Conservation (phyloP, 305 asterid species). For the Solanum hybrid region DNA sequence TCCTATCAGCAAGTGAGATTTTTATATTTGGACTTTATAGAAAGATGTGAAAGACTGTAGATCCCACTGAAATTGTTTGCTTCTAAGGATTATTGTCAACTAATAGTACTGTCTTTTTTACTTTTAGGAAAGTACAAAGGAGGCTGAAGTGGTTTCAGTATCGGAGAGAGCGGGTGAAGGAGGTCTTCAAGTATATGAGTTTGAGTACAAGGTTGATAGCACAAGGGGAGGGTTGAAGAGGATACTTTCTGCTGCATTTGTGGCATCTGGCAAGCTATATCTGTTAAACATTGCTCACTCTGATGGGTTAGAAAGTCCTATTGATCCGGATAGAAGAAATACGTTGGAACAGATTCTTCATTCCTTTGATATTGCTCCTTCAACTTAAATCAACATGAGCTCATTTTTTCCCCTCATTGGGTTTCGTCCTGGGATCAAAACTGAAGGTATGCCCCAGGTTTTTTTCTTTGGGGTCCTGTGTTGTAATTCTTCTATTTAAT, state of each 20-base stretch:
- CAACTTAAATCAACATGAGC: conserved; percentile 16
- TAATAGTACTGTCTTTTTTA: background rate
- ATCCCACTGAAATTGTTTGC: background rate
- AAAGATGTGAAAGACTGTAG: background rate
- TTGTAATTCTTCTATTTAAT: background rate
- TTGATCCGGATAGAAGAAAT: conserved; percentile 39
- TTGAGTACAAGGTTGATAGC: conserved; percentile 86
- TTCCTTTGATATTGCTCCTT: conserved; percentile 55
- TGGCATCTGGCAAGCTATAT: conserved; percentile 65
- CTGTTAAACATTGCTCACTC: conserved; percentile 62
- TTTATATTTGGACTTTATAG: background rate
- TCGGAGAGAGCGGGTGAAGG: conserved; percentile 49
- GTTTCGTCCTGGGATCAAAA: background rate
- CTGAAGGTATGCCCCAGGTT: background rate
- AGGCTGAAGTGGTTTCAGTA: conserved; percentile 56
- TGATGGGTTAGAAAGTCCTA: conserved; percentile 53
- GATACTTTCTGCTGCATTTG: conserved; percentile 83
- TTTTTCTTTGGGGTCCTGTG: background rate
- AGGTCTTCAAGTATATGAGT: conserved; percentile 76
- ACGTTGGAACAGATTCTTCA: conserved; percentile 65
- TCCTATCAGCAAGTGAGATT: background rate
- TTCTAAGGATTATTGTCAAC: background rate
- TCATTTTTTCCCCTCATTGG: background rate
- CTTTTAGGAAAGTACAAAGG: conserved; percentile 74
- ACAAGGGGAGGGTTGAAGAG: conserved; percentile 82